phyloP scores from a whole-genome alignment of 1,284 basidiomycete genomes.

The Papiliotrema flavescens region DNA sequence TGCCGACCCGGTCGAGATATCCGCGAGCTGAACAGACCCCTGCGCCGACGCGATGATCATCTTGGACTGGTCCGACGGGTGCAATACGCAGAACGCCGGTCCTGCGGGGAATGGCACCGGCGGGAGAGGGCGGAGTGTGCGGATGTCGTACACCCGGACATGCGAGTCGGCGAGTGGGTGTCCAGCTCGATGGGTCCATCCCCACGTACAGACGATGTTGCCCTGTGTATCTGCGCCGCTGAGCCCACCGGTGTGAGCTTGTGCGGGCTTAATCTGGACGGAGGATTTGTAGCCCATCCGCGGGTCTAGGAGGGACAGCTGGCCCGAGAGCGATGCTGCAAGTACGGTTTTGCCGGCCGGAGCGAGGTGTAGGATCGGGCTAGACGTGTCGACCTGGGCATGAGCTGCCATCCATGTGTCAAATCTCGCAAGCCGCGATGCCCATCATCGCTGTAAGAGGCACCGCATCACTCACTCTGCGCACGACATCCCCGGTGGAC shows the following conservation, averaged over 20 bases:
- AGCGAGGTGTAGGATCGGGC: conserved; percentile 41
- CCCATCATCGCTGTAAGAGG: background rate
- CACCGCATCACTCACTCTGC: conserved; percentile 51
- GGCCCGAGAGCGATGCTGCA: conserved; percentile 78
- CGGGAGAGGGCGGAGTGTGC: conserved; percentile 68
- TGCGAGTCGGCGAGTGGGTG: conserved; percentile 86
- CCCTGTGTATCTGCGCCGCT: conserved; percentile 76
- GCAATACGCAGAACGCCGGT: conserved; percentile 77
- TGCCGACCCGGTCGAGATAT: conserved; percentile 67
- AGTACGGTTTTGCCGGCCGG: conserved; percentile 53
- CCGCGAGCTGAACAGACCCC: conserved; percentile 86
- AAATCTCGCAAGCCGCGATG: conserved; percentile 1
- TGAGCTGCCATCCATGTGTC: no score
- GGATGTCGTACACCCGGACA: conserved; percentile 87
- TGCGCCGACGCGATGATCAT: conserved; percentile 77
- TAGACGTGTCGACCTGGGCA: conserved; percentile 38
- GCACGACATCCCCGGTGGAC: conserved; percentile 64
- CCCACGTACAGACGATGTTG: conserved; percentile 78
- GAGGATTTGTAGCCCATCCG: conserved; percentile 55
- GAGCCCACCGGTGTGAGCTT: conserved; percentile 75
- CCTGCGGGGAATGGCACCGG: conserved; percentile 85
- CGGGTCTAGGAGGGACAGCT: conserved; percentile 79
- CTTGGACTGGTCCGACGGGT: conserved; percentile 74
- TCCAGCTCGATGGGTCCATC: conserved; percentile 80
- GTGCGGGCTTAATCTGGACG: conserved; percentile 55